Base-by-base conservation (phyloP, 2,329 filamentous ascomycete species). In the Fusarium temperatum region DNA sequence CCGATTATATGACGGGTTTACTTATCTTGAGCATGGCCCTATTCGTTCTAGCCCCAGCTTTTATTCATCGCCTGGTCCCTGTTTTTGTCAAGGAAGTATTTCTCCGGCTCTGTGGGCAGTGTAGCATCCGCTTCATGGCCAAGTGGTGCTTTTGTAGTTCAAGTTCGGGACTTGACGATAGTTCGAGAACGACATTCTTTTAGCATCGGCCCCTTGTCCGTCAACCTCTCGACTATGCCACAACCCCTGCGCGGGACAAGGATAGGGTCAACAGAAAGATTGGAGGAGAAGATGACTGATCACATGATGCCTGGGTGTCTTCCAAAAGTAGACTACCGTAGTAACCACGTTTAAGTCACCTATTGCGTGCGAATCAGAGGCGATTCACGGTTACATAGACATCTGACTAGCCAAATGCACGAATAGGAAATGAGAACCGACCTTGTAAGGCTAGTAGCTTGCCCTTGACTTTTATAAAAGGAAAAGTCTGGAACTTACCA, bases 301-400 rank as follows among this genome's bases (percentile, higher is more conserved):
- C 64, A 48, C 70, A 70, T 60, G 70, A 70, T 73, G 48, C 38
- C 38, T 50, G 20, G 35, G 20, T 32, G 38, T 22, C 22, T 42
- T 53, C 59, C 47, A 39, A 64, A 53, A 72, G 35, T 15, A 57
- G 56, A 64, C 59, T 50, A 68, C 48, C 39, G 51, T 73, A 47
- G 32, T 28, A 30, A 14, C 44, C 26, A 38, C 51, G 26, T 72
- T 44, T 36, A 55, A 61, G 26, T 65, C 35, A 45, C 39, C 22
- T 15, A 45, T 72, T 69, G 48, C 63, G 48, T 65, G 35, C 72
- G 53, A 75, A 72, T 72, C 72, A 69, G 50, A 59, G n/a, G 36
- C 42, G 50, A 57, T 24, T 32, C n/a, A 47, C 36, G 47, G 56
- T 59, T 68, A 38, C 71, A 62, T 71, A 51, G 45, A 28, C 26